Conservation (phyloP, 1,284 basidiomycete genomes). For the Farysia itapuensis region DNA sequence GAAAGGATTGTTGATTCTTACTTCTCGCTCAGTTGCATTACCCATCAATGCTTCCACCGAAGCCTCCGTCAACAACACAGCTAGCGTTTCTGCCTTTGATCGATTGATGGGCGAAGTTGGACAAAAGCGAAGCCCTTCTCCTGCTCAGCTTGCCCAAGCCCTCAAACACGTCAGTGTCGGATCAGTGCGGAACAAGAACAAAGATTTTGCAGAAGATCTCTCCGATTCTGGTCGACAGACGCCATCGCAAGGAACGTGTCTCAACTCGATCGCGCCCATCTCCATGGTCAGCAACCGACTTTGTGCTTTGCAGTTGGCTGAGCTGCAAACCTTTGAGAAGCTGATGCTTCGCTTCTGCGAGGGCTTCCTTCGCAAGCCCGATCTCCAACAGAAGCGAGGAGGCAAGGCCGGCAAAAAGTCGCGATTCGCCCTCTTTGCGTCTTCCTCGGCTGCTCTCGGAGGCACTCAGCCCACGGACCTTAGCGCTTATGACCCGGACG, state of each 20-base stretch:
- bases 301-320: slow-evolving; percentile 45
- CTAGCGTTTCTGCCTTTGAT: slow-evolving; percentile 26
- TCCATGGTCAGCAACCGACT: slow-evolving; percentile 41
- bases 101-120: slow-evolving; percentile 32
- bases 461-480: slow-evolving; percentile 20
- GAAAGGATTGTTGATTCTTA: slow-evolving; percentile 55
- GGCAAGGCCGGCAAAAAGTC: slow-evolving; percentile 22
- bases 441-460: slow-evolving; percentile 5
- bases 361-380: slow-evolving; percentile 41
- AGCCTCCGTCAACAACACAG: slow-evolving; percentile 21
- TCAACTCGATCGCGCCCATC: slow-evolving; percentile 14
- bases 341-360: slow-evolving; percentile 51
- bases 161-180: slow-evolving; percentile 48
- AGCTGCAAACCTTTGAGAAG: slow-evolving; percentile 54
- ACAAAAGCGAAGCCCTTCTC: slow-evolving; percentile 43
- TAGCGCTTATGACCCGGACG: slow-evolving; percentile 34
- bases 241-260: slow-evolving; percentile 4
- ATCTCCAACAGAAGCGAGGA: slow-evolving; percentile 17
- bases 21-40: slow-evolving; percentile 40
- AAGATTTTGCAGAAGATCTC: slow-evolving; percentile 5
- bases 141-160: slow-evolving; percentile 42
- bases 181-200: slow-evolving; percentile 22
- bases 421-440: slow-evolving; percentile 31
- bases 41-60: slow-evolving; percentile 23
- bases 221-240: slow-evolving; percentile 34